phyloP scores from a whole-genome alignment of 2,329 filamentous ascomycete genomes.

The Colletotrichum camelliae region DNA sequence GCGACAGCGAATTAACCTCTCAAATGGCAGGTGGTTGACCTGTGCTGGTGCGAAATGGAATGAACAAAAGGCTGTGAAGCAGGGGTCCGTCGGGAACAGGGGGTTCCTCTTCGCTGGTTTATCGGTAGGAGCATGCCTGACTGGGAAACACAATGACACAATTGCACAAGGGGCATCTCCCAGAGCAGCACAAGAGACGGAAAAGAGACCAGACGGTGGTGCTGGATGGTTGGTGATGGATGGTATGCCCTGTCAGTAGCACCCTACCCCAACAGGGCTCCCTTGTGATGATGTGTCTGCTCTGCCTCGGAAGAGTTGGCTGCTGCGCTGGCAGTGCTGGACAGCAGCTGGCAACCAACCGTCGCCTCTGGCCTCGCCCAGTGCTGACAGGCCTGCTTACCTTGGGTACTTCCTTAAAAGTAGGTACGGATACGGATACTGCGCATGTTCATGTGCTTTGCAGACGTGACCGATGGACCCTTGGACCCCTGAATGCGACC shows the following conservation, averaged over 20 bases:
- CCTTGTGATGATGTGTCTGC: neutral
- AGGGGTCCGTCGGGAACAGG: neutral
- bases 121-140: neutral
- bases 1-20: neutral
- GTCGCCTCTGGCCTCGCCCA: neutral
- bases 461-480: slow-evolving; percentile 1
- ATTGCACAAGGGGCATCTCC: neutral
- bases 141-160: slow-evolving; percentile 2
- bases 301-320: neutral
- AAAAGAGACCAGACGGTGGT: neutral
- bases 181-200: neutral
- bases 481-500: slow-evolving; percentile 3
- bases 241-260: neutral
- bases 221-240: neutral
- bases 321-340: slow-evolving; percentile 2
- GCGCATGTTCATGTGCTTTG: neutral
- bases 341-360: neutral
- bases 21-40: neutral
- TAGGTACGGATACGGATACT: neutral
- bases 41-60: neutral
- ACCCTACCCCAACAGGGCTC: neutral
- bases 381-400: neutral
- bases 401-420: neutral
- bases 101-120: neutral
- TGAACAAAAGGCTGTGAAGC: neutral